Percentiles rank a stretch among this genome's conserved stretches.
Evolutionary conservation across 2,329 filamentous ascomycete genomes (phyloP).

Genomic region (Fusarium goolgardi): DNA sequence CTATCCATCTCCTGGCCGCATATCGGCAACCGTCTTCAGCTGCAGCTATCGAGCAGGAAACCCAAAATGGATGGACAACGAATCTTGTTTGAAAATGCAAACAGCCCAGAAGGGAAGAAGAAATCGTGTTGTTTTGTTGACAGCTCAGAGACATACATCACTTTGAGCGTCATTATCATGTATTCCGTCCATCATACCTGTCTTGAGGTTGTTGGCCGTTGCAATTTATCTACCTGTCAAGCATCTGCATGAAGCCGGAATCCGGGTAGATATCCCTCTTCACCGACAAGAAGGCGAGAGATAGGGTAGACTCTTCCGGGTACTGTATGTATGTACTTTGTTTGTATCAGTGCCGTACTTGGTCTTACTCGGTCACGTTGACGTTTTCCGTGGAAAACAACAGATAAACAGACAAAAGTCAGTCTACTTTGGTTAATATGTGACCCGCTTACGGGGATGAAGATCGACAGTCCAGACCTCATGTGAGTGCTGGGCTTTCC

Average conservation of each 20-base stretch:
- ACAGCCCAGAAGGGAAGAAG: background rate
- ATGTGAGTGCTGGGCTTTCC: slow-evolving; percentile 4
- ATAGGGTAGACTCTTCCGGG: background rate
- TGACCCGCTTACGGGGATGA: slow-evolving; percentile 32
- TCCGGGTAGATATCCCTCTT: slow-evolving; percentile 19
- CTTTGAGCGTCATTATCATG: slow-evolving; percentile 23
- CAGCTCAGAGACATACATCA: slow-evolving; percentile 15
- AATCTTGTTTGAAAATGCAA: slow-evolving; percentile 9
- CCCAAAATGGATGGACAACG: slow-evolving; percentile 14
- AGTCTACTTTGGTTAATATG: background rate
- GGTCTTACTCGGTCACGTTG: background rate
- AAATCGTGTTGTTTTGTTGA: background rate
- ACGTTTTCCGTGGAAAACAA: slow-evolving; percentile 13
- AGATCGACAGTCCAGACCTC: slow-evolving; percentile 36
- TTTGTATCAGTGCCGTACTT: background rate
- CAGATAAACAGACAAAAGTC: slow-evolving; percentile 1
- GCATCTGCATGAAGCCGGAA: slow-evolving; percentile 18
- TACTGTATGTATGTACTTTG: background rate
- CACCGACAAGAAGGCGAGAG: slow-evolving; percentile 33
- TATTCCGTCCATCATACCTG: slow-evolving; percentile 19
- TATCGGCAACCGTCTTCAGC: slow-evolving; percentile 4
- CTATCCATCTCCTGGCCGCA: slow-evolving; percentile 1
- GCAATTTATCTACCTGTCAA: slow-evolving; percentile 3
- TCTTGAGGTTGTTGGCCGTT: slow-evolving; percentile 17
- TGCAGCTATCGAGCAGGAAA: slow-evolving; percentile 12